These are phyloP conservation scores for Sporormia fimetaria DNA, from an alignment of 495 filamentous ascomycete species.

Conservation along the genomic window DNA sequence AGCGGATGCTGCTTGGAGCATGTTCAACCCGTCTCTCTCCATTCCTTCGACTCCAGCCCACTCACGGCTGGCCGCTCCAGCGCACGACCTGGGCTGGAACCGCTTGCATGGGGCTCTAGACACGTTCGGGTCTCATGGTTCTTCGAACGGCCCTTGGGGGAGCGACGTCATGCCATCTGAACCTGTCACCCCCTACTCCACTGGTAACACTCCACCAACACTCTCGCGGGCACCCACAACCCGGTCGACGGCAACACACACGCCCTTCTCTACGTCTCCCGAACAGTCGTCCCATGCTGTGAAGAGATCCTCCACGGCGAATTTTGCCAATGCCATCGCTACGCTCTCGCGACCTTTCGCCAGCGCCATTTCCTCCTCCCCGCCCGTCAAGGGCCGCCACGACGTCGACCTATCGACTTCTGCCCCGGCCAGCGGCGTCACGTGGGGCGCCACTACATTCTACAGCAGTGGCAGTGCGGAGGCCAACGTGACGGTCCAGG, in stretches of 20 bases:
- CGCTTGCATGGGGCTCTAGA: constrained; percentile 38
- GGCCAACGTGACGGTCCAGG: neutral
- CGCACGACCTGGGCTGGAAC: constrained; percentile 45
- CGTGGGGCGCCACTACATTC: constrained; percentile 55
- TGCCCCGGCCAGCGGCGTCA: constrained; percentile 46
- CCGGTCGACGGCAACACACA: constrained; percentile 29
- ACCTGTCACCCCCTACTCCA: constrained; percentile 43
- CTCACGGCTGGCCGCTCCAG: constrained; percentile 13
- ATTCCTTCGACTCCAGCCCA: constrained; percentile 29
- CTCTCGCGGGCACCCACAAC: constrained; percentile 18
- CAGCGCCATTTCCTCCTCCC: constrained; percentile 60
- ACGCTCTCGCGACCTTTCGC: constrained; percentile 62
- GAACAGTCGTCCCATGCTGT: constrained; percentile 37
- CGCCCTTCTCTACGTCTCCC: constrained; percentile 62
- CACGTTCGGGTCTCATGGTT: constrained; percentile 49
- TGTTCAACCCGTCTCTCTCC: constrained; percentile 33
- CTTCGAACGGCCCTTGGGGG: constrained; percentile 43
- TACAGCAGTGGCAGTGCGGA: constrained; percentile 35
- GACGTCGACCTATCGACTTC: constrained; percentile 53
- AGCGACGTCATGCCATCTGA: constrained; percentile 28
- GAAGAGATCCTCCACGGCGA: constrained; percentile 40
- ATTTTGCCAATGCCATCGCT: constrained; percentile 51
- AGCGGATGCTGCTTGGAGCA: constrained; percentile 47
- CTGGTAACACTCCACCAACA: constrained; percentile 56
- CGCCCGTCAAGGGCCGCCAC: constrained; percentile 45